phyloP scores from a whole-genome alignment of 2,329 filamentous ascomycete genomes.

The Ophiosphaerella narmari region DNA sequence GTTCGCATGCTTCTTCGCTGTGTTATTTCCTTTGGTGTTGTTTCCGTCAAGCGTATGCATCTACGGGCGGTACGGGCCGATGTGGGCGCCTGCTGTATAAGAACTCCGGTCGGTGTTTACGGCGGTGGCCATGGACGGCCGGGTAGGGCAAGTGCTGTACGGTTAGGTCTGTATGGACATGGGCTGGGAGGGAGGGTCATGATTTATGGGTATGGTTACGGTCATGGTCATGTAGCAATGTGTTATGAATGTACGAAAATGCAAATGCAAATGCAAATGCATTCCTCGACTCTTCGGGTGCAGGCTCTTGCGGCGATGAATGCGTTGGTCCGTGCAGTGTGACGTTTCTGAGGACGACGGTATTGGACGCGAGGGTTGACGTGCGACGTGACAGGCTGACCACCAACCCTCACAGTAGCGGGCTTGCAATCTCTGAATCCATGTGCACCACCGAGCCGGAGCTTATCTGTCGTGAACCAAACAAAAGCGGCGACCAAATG shows the following conservation, averaged over 20 bases:
- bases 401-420: constrained; percentile 6
- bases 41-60: background rate
- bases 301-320: background rate
- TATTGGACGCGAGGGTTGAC: background rate
- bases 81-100: background rate
- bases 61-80: background rate
- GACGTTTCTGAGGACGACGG: constrained; percentile 5
- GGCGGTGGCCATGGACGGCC: constrained; percentile 12
- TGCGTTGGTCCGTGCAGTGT: constrained; percentile 9
- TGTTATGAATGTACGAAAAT: constrained; percentile 31
- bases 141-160: constrained; percentile 4
- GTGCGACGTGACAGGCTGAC: constrained; percentile 3
- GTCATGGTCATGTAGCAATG: constrained; percentile 28
- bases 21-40: background rate
- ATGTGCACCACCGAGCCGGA: too few species aligned
- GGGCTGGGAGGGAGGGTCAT: constrained; percentile 2
- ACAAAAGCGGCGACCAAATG: background rate
- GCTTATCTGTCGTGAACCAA: too few species aligned
- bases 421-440: background rate
- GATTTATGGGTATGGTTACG: constrained; percentile 1
- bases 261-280: too few species aligned
- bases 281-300: too few species aligned
- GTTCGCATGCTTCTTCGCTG: background rate
- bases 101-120: constrained; percentile 2
- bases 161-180: constrained; percentile 6